A percentile compares a stretch with the other conserved stretches of the same genome.
These are phyloP conservation scores for Quercus lobata DNA, from an alignment of 331 rosid genomes.

Conservation along the genomic window DNA sequence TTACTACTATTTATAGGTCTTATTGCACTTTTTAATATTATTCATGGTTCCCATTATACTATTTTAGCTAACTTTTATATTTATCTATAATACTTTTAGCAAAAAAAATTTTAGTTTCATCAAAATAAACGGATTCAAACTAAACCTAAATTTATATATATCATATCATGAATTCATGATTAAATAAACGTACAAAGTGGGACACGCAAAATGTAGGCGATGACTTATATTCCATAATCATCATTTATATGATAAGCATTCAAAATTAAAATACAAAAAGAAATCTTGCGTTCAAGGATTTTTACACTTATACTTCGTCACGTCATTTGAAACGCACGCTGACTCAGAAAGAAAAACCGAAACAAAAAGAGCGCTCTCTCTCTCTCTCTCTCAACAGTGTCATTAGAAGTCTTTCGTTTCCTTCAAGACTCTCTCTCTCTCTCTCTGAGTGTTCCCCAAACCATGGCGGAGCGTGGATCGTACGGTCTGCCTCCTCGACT, in stretches of 20 bases:
- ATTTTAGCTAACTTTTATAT: accelerated
- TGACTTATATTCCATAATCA: too few species aligned
- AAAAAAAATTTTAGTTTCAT: too few species aligned
- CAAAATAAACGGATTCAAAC: accelerated
- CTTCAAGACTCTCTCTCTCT: background rate
- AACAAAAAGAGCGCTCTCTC: background rate
- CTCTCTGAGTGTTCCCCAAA: background rate
- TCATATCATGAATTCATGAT: too few species aligned
- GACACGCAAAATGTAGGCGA: too few species aligned
- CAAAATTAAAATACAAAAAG: too few species aligned
- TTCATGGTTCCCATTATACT: accelerated
- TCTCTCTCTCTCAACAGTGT: background rate
- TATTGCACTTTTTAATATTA: accelerated
- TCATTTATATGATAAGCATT: too few species aligned
- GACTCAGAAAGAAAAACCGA: too few species aligned
- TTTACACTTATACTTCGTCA: background rate
- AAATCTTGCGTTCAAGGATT: too few species aligned
- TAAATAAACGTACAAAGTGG: too few species aligned
- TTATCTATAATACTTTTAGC: too few species aligned
- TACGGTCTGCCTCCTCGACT: slow-evolving; percentile 60
- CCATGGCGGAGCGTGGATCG: slow-evolving; percentile 76
- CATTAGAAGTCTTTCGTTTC: background rate
- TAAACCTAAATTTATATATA: too few species aligned
- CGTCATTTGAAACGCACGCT: background rate
- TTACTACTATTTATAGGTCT: accelerated